phyloP scores from a whole-genome alignment of 2,329 filamentous ascomycete genomes.

The Aspergillus intermedius region DNA sequence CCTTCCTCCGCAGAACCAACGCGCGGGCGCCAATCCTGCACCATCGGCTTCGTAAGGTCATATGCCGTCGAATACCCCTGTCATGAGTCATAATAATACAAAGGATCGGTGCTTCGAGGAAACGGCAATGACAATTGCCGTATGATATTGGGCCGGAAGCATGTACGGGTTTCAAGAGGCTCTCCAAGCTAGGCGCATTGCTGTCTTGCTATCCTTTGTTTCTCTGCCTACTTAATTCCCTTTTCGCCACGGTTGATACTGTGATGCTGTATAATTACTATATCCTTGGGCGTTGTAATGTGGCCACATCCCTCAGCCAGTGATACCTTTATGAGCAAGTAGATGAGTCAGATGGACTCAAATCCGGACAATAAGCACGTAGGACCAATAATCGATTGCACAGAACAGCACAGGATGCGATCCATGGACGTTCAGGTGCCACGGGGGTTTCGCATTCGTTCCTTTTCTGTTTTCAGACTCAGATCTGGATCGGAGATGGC shows the following conservation, averaged over 20 bases:
- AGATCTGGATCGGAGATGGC: conserved; percentile 4
- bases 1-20: conserved; percentile 47
- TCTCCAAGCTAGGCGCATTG: too few species aligned
- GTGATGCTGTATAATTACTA: background rate
- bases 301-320: background rate
- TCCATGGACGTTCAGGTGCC: too few species aligned
- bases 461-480: background rate
- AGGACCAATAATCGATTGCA: background rate
- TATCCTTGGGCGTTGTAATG: background rate
- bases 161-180: background rate
- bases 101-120: background rate
- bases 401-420: too few species aligned
- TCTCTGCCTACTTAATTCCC: background rate
- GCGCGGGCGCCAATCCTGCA: conserved; percentile 36
- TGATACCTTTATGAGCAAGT: background rate
- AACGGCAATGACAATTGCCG: background rate
- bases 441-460: too few species aligned
- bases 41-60: conserved; percentile 36
- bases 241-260: background rate
- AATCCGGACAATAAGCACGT: background rate
- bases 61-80: background rate
- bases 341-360: background rate
- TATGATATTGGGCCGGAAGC: background rate
- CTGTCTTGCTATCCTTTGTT: too few species aligned
- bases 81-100: background rate